These are phyloP conservation scores for Seminavis robusta DNA, from an alignment of 108 stramenopile species.

Conservation along the genomic window DNA sequence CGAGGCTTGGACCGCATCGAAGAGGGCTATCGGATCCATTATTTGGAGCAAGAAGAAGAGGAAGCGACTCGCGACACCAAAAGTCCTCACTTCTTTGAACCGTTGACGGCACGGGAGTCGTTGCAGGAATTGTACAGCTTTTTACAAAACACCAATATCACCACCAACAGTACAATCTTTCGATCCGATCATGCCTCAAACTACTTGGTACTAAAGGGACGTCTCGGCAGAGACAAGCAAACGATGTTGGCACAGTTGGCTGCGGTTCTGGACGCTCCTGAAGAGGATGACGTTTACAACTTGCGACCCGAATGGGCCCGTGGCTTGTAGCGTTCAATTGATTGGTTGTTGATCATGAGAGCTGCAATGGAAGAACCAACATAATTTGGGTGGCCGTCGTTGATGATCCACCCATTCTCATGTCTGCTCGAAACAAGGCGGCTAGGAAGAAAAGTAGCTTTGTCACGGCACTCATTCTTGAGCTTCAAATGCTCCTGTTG, in stretches of 20 bases:
- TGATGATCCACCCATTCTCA: no score
- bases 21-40: slow-evolving; percentile 7
- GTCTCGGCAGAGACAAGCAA: slow-evolving; percentile 1
- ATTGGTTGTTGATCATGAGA: no score
- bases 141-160: neutral
- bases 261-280: neutral
- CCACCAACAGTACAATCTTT: slow-evolving; percentile 3
- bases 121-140: neutral
- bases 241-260: neutral
- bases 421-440: no score
- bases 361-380: no score
- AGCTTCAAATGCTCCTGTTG: no score
- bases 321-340: no score
- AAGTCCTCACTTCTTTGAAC: neutral
- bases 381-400: no score
- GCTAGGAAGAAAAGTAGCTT: no score
- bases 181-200: slow-evolving; percentile 11
- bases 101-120: slow-evolving; percentile 1
- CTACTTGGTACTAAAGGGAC: slow-evolving; percentile 4
- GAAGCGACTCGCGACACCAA: no score
- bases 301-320: slow-evolving; percentile 1
- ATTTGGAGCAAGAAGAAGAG: no score
- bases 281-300: slow-evolving; percentile 1
- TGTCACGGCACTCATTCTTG: no score
- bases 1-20: slow-evolving; percentile 10